These are phyloP conservation scores for Boletus sensibilis DNA, from an alignment of 768 basidiomycete species.

Conservation along the genomic window DNA sequence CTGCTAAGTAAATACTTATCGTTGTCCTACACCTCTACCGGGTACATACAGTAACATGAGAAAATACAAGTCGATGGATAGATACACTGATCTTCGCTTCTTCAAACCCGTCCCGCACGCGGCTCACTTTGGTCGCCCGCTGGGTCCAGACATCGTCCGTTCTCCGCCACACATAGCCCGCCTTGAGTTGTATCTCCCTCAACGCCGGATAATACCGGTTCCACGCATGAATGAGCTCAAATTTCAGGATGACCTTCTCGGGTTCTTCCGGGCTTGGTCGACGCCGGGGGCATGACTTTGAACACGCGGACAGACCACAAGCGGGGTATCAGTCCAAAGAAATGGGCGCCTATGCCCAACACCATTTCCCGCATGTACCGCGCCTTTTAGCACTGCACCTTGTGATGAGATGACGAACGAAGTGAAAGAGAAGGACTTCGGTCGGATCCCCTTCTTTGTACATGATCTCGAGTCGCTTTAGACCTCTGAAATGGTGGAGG, in stretches of 20 bases:
- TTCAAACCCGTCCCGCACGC: constrained; percentile 19
- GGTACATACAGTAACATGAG: neutral
- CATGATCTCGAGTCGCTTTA: constrained; percentile 41
- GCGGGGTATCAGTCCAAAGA: constrained; percentile 36
- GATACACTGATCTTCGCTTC: neutral
- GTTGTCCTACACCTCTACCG: neutral
- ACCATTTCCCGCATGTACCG: constrained; percentile 33
- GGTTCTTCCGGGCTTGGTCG: constrained; percentile 10
- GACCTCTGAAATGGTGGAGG: constrained; percentile 35
- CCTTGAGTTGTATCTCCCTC: constrained; percentile 42
- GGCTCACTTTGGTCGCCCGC: constrained; percentile 10
- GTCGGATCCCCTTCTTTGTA: constrained; percentile 39
- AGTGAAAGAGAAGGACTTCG: constrained; percentile 35
- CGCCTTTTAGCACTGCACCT: neutral
- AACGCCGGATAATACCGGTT: constrained; percentile 39
- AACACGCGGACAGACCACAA: constrained; percentile 43
- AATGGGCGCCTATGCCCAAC: constrained; percentile 44
- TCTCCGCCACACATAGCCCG: constrained; percentile 41
- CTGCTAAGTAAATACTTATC: neutral
- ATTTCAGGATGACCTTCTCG: constrained; percentile 31
- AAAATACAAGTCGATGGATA: neutral
- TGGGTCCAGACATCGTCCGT: constrained; percentile 38
- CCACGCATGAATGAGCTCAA: constrained; percentile 46
- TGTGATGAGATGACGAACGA: neutral
- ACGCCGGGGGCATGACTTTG: constrained; percentile 20